Percentiles rank a stretch among this genome's conserved stretches.
phyloP scores from a whole-genome alignment of 164 flowering plant genomes.

The Macadamia tetraphylla region DNA sequence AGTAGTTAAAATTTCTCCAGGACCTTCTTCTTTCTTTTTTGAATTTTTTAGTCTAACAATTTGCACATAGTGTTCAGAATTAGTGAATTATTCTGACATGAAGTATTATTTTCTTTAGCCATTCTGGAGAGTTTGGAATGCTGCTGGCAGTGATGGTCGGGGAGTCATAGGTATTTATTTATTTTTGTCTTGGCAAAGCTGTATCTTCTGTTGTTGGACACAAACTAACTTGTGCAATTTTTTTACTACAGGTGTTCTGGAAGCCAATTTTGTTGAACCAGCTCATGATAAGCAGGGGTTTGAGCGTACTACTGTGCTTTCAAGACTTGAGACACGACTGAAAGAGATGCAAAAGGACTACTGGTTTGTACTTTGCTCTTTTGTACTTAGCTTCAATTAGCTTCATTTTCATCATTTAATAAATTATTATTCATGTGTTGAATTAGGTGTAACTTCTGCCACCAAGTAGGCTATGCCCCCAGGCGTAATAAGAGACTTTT shows the following conservation, averaged over 20 bases:
- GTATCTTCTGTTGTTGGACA: conserved; percentile 3
- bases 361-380: conserved; percentile 46
- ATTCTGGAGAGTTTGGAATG: conserved; percentile 98
- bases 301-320: conserved; percentile 88
- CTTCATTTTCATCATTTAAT: neutral
- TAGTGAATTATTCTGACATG: neutral
- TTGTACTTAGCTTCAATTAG: neutral
- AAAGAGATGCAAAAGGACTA: neutral
- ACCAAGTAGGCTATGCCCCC: conserved; percentile 77
- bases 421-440: neutral
- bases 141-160: conserved; percentile 95
- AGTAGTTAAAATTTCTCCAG: too few species aligned
- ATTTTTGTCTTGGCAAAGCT: neutral
- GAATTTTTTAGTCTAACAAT: too few species aligned
- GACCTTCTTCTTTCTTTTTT: too few species aligned
- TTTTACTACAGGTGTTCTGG: conserved; percentile 65
- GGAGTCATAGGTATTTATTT: conserved; percentile 72
- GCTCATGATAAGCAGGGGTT: conserved; percentile 99
- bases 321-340: conserved; percentile 61
- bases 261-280: conserved; percentile 97
- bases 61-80: too few species aligned
- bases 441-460: conserved; percentile 52
- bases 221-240: conserved; percentile 3
- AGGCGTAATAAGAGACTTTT: conserved; percentile 27
- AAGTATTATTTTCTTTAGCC: conserved; percentile 42